Conservation (phyloP, 1,139 yeast species). For the Petasospora fabianii region DNA sequence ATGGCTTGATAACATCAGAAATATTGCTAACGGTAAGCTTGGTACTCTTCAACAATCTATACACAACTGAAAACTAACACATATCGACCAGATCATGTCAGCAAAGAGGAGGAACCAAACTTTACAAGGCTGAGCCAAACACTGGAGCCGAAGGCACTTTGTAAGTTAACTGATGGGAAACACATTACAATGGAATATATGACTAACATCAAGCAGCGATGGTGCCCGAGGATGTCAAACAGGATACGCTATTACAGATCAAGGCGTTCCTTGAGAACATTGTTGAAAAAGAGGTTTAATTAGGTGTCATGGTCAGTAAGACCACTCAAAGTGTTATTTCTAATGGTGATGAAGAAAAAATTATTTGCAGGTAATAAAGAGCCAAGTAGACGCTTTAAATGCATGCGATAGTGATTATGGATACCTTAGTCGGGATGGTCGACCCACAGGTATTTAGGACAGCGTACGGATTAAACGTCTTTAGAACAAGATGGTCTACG, state of each 20-base stretch:
- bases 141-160: constrained; percentile 62
- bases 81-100: constrained; percentile 31
- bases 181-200: neutral
- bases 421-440: too few species aligned
- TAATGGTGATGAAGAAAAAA: too few species aligned
- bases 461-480: too few species aligned
- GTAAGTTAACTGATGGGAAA: constrained; percentile 30
- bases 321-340: too few species aligned
- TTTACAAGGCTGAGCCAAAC: constrained; percentile 51
- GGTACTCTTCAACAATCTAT: neutral
- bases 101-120: constrained; percentile 40
- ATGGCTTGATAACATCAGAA: constrained; percentile 77
- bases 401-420: too few species aligned
- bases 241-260: constrained; percentile 56
- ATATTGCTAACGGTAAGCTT: constrained; percentile 43
- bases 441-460: too few species aligned
- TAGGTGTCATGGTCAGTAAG: too few species aligned
- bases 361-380: too few species aligned
- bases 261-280: constrained; percentile 55
- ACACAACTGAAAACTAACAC: constrained; percentile 1
- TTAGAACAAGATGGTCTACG: too few species aligned
- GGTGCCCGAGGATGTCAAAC: constrained; percentile 65
- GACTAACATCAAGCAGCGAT: constrained; percentile 32
- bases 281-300: constrained; percentile 29
- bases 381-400: too few species aligned